Conservation (phyloP, 1,139 yeast species). For the Starmera stellimalicola region DNA sequence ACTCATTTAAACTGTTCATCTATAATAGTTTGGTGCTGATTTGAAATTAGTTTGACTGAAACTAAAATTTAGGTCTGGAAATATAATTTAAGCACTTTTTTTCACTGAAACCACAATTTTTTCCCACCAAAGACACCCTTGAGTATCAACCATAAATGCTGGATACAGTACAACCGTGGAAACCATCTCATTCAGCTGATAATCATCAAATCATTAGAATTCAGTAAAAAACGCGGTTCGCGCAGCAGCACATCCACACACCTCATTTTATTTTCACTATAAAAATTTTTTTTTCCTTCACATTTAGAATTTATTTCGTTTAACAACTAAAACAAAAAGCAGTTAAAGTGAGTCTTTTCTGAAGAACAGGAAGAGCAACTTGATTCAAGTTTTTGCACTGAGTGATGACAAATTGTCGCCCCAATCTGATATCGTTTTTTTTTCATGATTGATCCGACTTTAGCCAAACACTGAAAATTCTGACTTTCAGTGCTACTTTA, state of each 20-base stretch:
- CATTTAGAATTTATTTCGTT: slow-evolving; percentile 3
- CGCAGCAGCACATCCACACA: not conserved
- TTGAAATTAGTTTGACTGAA: no score
- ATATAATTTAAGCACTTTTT: no score
- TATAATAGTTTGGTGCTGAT: not conserved
- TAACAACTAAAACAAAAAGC: slow-evolving; percentile 9
- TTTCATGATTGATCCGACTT: slow-evolving; percentile 46
- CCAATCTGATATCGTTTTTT: slow-evolving; percentile 39
- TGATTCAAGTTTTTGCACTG: no score
- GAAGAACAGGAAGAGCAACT: not conserved
- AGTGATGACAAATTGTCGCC: slow-evolving; percentile 52
- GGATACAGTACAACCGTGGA: no score
- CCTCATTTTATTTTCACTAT: not conserved
- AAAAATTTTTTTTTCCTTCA: not conserved
- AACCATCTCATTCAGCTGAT: no score
- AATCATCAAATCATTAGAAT: no score
- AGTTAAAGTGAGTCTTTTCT: slow-evolving; percentile 3
- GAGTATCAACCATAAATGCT: no score
- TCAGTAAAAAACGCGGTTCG: no score
- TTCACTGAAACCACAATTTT: no score
- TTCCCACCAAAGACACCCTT: no score
- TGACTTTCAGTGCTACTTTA: slow-evolving; percentile 20
- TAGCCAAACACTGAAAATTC: slow-evolving; percentile 47
- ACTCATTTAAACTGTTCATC: not conserved
- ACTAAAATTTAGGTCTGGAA: no score